phyloP scores from a whole-genome alignment of 805 yeast species.

The Wickerhamiella dianesei region DNA sequence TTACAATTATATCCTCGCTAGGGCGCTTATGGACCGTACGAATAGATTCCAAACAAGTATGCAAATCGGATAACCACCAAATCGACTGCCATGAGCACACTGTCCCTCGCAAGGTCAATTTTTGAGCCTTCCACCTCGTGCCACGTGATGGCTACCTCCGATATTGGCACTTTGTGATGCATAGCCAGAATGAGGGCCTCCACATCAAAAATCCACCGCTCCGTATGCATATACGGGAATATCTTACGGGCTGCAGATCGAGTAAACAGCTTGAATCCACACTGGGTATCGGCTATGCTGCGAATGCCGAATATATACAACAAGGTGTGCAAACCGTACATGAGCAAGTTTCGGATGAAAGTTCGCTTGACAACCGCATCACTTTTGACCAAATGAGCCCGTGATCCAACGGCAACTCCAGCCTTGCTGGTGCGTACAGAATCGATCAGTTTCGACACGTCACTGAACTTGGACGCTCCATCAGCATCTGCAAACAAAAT shows the following conservation, averaged over 20 bases:
- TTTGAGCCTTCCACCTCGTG: conserved; percentile 94
- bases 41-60: conserved; percentile 69
- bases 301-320: conserved; percentile 84
- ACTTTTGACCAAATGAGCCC: conserved; percentile 93
- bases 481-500: conserved; percentile 93
- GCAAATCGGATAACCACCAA: conserved; percentile 83
- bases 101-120: conserved; percentile 81
- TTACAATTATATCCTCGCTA: neutral
- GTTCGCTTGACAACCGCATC: conserved; percentile 95
- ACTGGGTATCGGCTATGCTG: conserved; percentile 82
- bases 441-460: conserved; percentile 39
- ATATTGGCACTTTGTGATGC: conserved; percentile 49
- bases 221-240: conserved; percentile 88
- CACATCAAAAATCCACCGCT: conserved; percentile 97
- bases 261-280: conserved; percentile 91
- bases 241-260: conserved; percentile 47
- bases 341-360: conserved; percentile 71
- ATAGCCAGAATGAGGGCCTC: conserved; percentile 75
- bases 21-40: conserved; percentile 1
- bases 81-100: conserved; percentile 87
- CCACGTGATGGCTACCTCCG: conserved; percentile 85
- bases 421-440: conserved; percentile 23
- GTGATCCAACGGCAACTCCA: conserved; percentile 66
- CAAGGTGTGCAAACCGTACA: conserved; percentile 82
- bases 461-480: conserved; percentile 79